Base-by-base conservation (phyloP, 176 grass and related monocot genomes). In the Raddia distichophylla region DNA sequence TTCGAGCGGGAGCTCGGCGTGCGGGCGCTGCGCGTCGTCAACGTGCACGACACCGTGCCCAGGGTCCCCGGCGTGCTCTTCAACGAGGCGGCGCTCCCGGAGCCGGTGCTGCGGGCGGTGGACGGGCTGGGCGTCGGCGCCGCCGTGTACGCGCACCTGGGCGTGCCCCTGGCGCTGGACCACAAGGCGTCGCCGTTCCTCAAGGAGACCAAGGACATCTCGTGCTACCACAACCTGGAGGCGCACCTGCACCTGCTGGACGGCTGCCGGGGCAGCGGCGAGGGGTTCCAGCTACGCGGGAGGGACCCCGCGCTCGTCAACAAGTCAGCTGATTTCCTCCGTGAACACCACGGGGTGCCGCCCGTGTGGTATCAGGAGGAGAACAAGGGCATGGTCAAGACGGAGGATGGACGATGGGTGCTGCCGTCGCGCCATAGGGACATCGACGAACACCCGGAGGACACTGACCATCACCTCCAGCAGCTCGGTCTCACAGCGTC, bases 371-470 rank as follows among this genome's bases (percentile, higher is more conserved):
- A 71, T 5, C 92, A 94, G 86, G 86, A 73, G 20, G 70, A 72
- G 75, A 94, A 94, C 86, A 94, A 91, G 61, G 92, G 92, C 56
- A 94, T 94, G 89, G 60, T 89, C 12, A 82, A 83, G 82, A 69
- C 56, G 33, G 75, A 82, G 3, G 86, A 86, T 0, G 91, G 88
- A 0, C 59, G 86, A 2, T 94, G 91, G 88, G 59, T 75, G 58
- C 88, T 88, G 11, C 69, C 64, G 0, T 74, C 85, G 16, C 60
- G 82, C 3, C 69, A 73, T 0, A 89, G 82, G 82, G 22, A 68
- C 10, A 32, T 76, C 44, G 70, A 83, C 2, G 91, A 78, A 0
- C 82, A 88, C 85, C 91, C 92, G 0, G 56, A 71, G 33, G 91
- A 94, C 80, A 93, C 48, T 6, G 78, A 86, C 5, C 27, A 80